Evolutionary conservation across 768 basidiomycete genomes (phyloP), one percentile per base, ranked within the genome.

Genomic region (Suillus subalutaceus): DNA sequence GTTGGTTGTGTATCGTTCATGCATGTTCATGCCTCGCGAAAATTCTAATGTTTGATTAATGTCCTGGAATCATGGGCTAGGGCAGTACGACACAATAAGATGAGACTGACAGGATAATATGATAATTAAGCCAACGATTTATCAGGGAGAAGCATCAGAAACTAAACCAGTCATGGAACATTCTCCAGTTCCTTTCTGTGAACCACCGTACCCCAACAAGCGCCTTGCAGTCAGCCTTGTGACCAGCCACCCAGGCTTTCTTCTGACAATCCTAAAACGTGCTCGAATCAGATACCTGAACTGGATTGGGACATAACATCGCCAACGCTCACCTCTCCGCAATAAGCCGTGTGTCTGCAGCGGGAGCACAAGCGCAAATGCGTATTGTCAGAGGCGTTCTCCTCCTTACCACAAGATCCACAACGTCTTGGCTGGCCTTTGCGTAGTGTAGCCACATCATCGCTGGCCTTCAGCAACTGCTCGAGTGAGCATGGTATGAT

Each of bases 351-450:
- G n/a, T 58, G 37, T 16, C 23, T 58, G 56, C 56, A 58, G 6
- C 56, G 37, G 15, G 56, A 58, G n/a, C 56, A 58, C 56, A 23
- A 38, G 37, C 37, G 56, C 56, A 58, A 58, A n/a, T 38, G n/a
- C 37, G 18, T 58, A 23, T 38, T 38, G n/a, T 23, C 37, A 58
- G 56, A 23, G 15, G 6, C 15, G 5, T 23, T 58, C 37, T 38
- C 56, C 3, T 57, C 37, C 20, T 57, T 35, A 23, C 58, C 40
- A 41, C 58, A 59, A 16, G 16, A 59, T 16, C 58, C 58, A 41
- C 58, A 59, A 6, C 5, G 26, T 26, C 16, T 2, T 59, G 58
- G 16, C 16, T 59, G 40, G 23, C 40, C 58, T 15, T 30, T 20
- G 7, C 26, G 52, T 16, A 52, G 58, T 41, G 38, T 5, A 41